Base-by-base conservation (phyloP, 768 basidiomycete species). In the Serendipita sp. region DNA sequence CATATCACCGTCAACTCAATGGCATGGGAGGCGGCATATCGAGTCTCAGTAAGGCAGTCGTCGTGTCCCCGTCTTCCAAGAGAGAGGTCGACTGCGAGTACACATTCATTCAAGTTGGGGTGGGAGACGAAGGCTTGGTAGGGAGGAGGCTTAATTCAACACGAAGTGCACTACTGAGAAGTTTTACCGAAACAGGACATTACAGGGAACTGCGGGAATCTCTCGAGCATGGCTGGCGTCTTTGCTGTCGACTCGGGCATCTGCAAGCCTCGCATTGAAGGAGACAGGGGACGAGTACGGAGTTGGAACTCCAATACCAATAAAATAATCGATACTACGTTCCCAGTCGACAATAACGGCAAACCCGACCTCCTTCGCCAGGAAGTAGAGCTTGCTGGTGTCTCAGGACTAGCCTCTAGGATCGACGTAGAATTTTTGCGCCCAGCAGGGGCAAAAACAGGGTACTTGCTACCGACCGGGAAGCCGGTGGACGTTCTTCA, bases 1-100 rank as follows among this genome's bases (percentile, higher is more conserved):
- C 78, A 62, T 73, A 86, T 66, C 81, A 80, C 1, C 75, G 85
- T 16, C 88, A 90, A 71, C 75, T 89, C 14, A 83, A 90, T 66
- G 88, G 88, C 11, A 86, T 89, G 84, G 88, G 88, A 7, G 86
- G 88, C 3, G 88, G 88, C 2, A 73, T 86, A 7, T 85, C 83
- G 16, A 86, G 83, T 63, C 76, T 87, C 3, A 86, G 85, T 38
- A 90, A 90, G 69, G 79, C 88, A 16, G 81, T 80, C 66, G 79
- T 90, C 50, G 81, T 89, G 2, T 80, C 77, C 4, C 63, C 75
- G 45, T 75, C 79, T 0, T 67, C 71, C 1, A 71, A 70, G 11
- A 79, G 79, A 45, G 61, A 34, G 62, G 74, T 82, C 42, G 81
- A 86, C 58, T 79, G 80, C 20, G 83, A 85, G 66, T 89, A 88